Conservation (phyloP, 768 basidiomycete genomes). For the Cystobasidium ongulense region DNA sequence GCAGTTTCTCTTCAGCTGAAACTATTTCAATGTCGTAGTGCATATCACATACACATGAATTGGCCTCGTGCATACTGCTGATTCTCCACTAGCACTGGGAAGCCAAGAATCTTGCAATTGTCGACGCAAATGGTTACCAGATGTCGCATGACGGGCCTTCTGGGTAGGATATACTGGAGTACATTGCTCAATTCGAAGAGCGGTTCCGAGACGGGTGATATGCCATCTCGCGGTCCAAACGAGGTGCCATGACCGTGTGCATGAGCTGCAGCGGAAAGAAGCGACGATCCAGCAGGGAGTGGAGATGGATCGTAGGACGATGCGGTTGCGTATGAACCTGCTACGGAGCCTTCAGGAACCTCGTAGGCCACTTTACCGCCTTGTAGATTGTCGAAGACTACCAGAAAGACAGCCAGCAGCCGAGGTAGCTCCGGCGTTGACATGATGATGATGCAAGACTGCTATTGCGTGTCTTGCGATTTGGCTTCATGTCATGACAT, state of each 20-base stretch:
- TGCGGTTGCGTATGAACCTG: slow-evolving; percentile 44
- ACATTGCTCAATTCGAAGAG: slow-evolving; percentile 86
- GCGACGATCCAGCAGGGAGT: not conserved
- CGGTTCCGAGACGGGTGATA: slow-evolving; percentile 35
- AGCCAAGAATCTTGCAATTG: slow-evolving; percentile 78
- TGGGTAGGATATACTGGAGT: slow-evolving; percentile 88
- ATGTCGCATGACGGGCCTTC: slow-evolving; percentile 70
- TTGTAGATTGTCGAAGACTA: slow-evolving; percentile 68
- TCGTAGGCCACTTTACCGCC: slow-evolving; percentile 88
- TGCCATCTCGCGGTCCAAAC: slow-evolving; percentile 2
- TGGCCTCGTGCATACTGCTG: slow-evolving; percentile 53
- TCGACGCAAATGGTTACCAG: slow-evolving; percentile 77
- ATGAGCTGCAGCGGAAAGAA: slow-evolving; percentile 22
- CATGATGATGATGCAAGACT: too few relatives aligned
- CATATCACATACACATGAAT: slow-evolving; percentile 10
- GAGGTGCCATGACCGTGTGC: not conserved
- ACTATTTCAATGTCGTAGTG: not conserved
- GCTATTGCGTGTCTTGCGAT: not conserved
- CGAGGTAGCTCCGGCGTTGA: slow-evolving; percentile 54
- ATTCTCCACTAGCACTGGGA: slow-evolving; percentile 65
- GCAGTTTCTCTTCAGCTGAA: not conserved
- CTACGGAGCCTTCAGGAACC: slow-evolving; percentile 84
- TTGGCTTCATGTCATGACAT: not conserved
- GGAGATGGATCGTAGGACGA: slow-evolving; percentile 24
- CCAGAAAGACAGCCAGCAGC: slow-evolving; percentile 68